phyloP scores from a whole-genome alignment of 2,329 filamentous ascomycete species.

The Microsporum audouinii region DNA sequence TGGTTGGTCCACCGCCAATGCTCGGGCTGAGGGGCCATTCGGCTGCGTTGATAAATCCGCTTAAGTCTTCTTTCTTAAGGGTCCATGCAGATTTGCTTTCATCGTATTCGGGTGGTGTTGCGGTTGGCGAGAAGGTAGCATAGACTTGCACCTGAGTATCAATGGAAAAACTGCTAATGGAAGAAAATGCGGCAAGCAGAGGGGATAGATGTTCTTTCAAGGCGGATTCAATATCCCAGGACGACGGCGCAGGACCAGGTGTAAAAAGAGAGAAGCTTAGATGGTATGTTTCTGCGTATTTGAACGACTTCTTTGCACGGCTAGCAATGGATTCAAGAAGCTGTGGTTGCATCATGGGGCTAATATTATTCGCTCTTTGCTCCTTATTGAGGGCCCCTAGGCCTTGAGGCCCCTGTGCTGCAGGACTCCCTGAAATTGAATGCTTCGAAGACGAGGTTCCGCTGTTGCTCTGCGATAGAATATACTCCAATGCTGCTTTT shows the following conservation, averaged over 20 bases:
- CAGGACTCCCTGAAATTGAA: conserved; percentile 36
- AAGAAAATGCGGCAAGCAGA: conserved; percentile 62
- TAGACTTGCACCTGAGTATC: conserved; percentile 95
- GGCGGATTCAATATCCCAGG: conserved; percentile 81
- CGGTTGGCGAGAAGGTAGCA: conserved; percentile 55
- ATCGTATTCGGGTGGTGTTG: conserved; percentile 47
- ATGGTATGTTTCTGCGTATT: conserved; percentile 88
- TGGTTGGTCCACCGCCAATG: conserved; percentile 82
- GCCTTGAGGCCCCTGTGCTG: conserved; percentile 19
- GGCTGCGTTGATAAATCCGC: conserved; percentile 91
- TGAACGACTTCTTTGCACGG: conserved; percentile 72
- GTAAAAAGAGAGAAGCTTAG: conserved; percentile 93
- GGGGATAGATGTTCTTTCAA: conserved; percentile 72
- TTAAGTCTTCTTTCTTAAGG: conserved; percentile 73
- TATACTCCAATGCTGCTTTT: conserved; percentile 68
- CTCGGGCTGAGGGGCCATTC: conserved; percentile 95
- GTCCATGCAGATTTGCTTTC: conserved; percentile 48
- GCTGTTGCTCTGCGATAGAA: conserved; percentile 47
- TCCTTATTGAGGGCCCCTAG: conserved; percentile 21
- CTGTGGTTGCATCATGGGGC: conserved; percentile 33
- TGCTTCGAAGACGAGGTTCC: conserved; percentile 24
- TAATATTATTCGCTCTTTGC: conserved; percentile 22
- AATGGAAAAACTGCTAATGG: conserved; percentile 89
- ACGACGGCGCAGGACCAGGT: conserved; percentile 61
- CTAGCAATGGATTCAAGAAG: conserved; percentile 48